Base-by-base conservation (phyloP, 2,329 filamentous ascomycete genomes). In the Colletotrichum melonis region DNA sequence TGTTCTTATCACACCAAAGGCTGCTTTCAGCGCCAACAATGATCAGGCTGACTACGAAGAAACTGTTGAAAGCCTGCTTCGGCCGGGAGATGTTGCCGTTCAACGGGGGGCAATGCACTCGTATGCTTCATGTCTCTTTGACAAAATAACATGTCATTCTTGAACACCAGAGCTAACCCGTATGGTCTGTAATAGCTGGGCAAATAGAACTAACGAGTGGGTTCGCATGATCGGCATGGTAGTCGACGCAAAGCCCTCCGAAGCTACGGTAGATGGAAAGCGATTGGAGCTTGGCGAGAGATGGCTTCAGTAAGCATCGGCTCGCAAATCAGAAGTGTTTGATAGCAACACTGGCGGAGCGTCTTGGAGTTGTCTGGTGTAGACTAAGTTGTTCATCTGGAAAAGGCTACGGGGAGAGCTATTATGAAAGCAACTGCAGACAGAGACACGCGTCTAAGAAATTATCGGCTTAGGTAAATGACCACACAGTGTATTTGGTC, bases 31-130 rank as follows among this genome's bases (percentile, higher is more conserved):
- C 2, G 55, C 59, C 14, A 28, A 65, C 19, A n/a, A 55, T 9
- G 54, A 19, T 1, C 60, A 66, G 55, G 67, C 52, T 7, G 19
- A 42, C 16, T 70, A 55, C 52, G 19, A 65, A 4, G 67, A 64
- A 5, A 54, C 58, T 19, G n/a, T 26, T 6, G 67, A 69, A 38
- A 69, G 24, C 8, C 11, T 58, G 6, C 30, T 65, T 7, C 52
- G 32, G 4, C 60, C 59, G n/a, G 67, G 67, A 24, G 67, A 69
- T 58, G 58, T 63, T 30, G 67, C 54, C 16, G 60, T 69, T 9
- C 67, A 69, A 22, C 60, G 60, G 11, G 67, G 59, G 26, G 59
- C 60, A 6, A 65, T 65, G 59, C 67, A 69, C 30, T 26, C 42
- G 60, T 69, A 64, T 28, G 67, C 54, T 24, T 42, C 30, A n/a